phyloP scores from a whole-genome alignment of 768 basidiomycete genomes.

The Suillus ampliporus region DNA sequence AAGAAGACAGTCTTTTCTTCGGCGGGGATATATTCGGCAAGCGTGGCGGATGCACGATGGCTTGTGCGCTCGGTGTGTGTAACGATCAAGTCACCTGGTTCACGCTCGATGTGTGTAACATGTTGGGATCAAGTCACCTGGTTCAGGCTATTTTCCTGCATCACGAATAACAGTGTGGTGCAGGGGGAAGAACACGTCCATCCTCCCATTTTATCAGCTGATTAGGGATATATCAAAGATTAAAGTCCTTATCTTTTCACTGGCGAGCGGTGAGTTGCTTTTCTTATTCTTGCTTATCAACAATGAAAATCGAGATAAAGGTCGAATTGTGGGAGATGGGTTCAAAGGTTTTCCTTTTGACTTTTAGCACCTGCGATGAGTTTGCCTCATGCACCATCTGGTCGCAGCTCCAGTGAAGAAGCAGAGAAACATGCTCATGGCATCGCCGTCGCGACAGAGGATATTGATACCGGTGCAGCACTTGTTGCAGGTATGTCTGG shows the following conservation, averaged over 20 bases:
- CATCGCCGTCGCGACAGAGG: constrained; percentile 44
- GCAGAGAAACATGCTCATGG: constrained; percentile 23
- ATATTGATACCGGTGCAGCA: constrained; percentile 68
- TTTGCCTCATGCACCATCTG: neutral
- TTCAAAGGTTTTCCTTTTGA: neutral
- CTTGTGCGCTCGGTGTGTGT: no score
- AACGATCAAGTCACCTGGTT: no score
- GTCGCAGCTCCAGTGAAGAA: neutral
- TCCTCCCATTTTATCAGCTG: neutral
- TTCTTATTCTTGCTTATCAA: neutral
- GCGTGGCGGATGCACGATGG: no score
- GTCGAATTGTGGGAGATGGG: neutral
- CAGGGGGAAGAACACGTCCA: neutral
- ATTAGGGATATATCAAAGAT: neutral
- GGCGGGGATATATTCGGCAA: no score
- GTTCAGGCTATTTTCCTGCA: neutral
- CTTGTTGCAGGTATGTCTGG: constrained; percentile 51
- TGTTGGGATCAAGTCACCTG: neutral
- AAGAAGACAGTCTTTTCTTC: no score
- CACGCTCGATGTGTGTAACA: no score
- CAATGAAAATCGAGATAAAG: neutral
- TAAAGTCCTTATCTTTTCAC: no score
- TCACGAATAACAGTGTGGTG: neutral
- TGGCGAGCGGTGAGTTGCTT: neutral
- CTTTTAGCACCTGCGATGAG: neutral